Percentiles rank a stretch among this genome's conserved stretches.
Conservation (phyloP, 2,329 filamentous ascomycete species). For the Fusarium clavum region DNA sequence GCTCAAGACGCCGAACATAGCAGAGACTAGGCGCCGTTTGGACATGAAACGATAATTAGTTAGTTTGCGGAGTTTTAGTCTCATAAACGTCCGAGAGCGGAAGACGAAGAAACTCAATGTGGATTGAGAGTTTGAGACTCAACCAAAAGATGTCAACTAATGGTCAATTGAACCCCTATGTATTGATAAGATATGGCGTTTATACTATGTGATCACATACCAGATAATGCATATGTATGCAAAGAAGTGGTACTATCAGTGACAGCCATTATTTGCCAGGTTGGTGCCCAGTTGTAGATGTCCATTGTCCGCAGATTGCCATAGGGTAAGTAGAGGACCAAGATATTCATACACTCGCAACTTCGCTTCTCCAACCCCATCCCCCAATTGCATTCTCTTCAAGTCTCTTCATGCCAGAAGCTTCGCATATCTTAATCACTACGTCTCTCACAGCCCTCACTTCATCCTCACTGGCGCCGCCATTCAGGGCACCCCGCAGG, state of each 20-base stretch:
- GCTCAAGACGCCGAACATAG: neutral
- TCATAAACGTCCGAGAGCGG: constrained; percentile 8
- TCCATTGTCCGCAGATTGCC: neutral
- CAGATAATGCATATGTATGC: neutral
- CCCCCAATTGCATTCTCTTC: constrained; percentile 34
- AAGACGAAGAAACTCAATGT: neutral
- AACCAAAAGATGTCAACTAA: neutral
- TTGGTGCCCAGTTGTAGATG: neutral
- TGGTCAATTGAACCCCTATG: neutral
- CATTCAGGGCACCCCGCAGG: constrained; percentile 43
- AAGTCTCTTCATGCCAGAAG: constrained; percentile 42
- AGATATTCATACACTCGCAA: constrained; percentile 39
- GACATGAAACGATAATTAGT: constrained; percentile 29
- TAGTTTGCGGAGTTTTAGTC: constrained; percentile 8
- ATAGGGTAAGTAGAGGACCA: constrained; percentile 4
- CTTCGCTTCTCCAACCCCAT: constrained; percentile 47
- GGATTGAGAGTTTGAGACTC: neutral
- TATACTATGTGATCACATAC: neutral
- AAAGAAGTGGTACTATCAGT: too few species aligned
- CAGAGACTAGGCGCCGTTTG: constrained; percentile 20
- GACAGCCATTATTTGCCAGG: too few species aligned
- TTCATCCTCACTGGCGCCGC: constrained; percentile 43
- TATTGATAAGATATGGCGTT: neutral
- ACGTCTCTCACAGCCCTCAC: constrained; percentile 44
- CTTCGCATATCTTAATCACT: constrained; percentile 45